A percentile compares a stretch with the other conserved stretches of the same genome.
Conservation (phyloP, 176 grass and related monocot species). For the Carex parvula region DNA sequence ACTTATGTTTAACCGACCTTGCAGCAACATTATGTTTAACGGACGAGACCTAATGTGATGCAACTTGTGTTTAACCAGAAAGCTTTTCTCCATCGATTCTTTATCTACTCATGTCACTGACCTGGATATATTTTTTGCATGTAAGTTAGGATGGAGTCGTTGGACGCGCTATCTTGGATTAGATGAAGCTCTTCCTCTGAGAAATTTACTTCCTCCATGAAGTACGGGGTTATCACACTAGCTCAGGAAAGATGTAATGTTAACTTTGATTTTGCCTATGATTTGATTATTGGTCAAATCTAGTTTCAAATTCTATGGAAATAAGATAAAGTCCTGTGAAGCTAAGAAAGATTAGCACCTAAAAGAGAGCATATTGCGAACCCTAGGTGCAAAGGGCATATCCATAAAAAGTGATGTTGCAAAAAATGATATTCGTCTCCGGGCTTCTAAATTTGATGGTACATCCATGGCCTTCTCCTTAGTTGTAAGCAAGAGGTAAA, state of each 20-base stretch:
- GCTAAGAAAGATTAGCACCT: constrained; percentile 47
- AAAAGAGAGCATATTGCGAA: constrained; percentile 88
- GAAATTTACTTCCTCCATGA: constrained; percentile 90
- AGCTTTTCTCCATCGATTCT: not conserved
- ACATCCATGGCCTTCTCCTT: constrained; percentile 76
- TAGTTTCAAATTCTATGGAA: not conserved
- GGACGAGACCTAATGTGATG: not conserved
- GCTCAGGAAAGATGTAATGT: not conserved
- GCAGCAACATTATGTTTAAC: not conserved
- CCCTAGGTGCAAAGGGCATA: constrained; percentile 85
- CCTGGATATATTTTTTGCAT: constrained; percentile 99
- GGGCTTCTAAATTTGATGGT: constrained; percentile 82
- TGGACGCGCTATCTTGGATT: constrained; percentile 60
- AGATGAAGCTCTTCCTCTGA: constrained; percentile 75
- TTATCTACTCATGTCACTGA: constrained; percentile 21
- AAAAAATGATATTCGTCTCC: constrained; percentile 78
- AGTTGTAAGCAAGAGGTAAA: constrained; percentile 67
- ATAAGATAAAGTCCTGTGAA: not conserved
- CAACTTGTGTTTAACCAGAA: not conserved
- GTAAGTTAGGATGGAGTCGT: constrained; percentile 66
- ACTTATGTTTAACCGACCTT: not conserved
- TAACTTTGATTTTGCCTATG: not conserved
- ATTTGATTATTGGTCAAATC: not conserved
- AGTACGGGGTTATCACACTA: constrained; percentile 90
- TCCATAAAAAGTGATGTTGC: constrained; percentile 95